phyloP scores from a whole-genome alignment of 257 asterid species.

The Parsonsia alboflavescens region DNA sequence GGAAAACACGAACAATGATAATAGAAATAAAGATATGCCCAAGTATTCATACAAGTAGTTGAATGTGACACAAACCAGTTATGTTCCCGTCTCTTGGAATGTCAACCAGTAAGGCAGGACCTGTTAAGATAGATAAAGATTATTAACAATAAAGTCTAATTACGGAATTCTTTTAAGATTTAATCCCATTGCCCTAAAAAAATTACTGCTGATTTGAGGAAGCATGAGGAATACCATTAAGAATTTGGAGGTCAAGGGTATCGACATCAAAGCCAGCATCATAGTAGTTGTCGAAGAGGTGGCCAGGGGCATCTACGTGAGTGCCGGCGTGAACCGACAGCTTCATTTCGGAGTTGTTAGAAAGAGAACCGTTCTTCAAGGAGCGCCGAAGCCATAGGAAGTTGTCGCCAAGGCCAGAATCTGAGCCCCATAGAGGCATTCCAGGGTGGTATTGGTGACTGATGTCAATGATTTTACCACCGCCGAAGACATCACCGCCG shows the following conservation, averaged over 20 bases:
- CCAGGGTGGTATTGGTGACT: conserved; percentile 58
- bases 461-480: conserved; percentile 76
- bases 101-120: conserved; percentile 75
- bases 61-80: conserved; percentile 45
- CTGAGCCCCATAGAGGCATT: conserved; percentile 70
- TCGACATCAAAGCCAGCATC: conserved; percentile 80
- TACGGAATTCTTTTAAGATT: neutral
- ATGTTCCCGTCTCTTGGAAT: conserved; percentile 81
- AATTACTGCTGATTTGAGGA: neutral
- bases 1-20: too few species aligned
- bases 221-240: conserved; percentile 40
- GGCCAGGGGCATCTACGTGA: conserved; percentile 92
- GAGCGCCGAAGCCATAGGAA: conserved; percentile 57
- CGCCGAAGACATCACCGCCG: conserved; percentile 68
- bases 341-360: conserved; percentile 64
- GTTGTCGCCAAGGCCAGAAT: conserved; percentile 62
- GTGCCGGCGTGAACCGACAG: conserved; percentile 68
- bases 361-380: conserved; percentile 80
- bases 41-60: too few species aligned
- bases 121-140: conserved; percentile 35
- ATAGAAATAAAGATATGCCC: too few species aligned
- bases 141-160: neutral
- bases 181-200: too few species aligned
- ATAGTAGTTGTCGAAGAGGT: conserved; percentile 49
- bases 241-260: conserved; percentile 64